phyloP scores from a whole-genome alignment of 1,284 basidiomycete species.

The Cryptococcus jaspeensis region DNA sequence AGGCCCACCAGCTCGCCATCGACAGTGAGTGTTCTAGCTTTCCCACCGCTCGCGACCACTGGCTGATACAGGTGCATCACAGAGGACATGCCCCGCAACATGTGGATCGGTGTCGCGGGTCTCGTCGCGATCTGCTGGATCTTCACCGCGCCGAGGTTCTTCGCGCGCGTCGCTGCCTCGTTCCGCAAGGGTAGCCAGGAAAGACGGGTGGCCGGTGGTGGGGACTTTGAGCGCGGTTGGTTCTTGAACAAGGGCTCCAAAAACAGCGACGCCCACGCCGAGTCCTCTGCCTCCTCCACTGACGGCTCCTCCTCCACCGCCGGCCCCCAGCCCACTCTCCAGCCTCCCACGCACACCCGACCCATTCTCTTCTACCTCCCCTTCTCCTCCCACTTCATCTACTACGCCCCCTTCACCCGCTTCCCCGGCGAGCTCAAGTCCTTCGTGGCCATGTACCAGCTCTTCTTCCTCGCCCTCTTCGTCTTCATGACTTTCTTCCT shows the following conservation, averaged over 20 bases:
- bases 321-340: background rate
- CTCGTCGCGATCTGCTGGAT: constrained; percentile 1
- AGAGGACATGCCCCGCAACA: background rate
- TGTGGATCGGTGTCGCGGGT: background rate
- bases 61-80: background rate
- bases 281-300: constrained; percentile 5
- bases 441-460: constrained; percentile 29
- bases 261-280: constrained; percentile 2
- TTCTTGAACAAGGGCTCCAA: background rate
- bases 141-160: constrained; percentile 7
- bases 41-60: background rate
- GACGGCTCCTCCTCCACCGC: constrained; percentile 3
- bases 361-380: constrained; percentile 34
- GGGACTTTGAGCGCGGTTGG: background rate
- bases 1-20: background rate
- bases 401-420: constrained; percentile 33
- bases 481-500: constrained; percentile 31
- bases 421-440: constrained; percentile 27
- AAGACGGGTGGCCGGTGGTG: background rate
- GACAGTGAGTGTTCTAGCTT: background rate
- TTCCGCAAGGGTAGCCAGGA: too few relatives aligned
- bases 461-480: constrained; percentile 38
- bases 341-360: constrained; percentile 39
- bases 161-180: background rate
- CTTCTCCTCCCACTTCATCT: constrained; percentile 18